These are phyloP conservation scores for Metarhizium album DNA, from an alignment of 2,329 filamentous ascomycete genomes.

Conservation along the genomic window DNA sequence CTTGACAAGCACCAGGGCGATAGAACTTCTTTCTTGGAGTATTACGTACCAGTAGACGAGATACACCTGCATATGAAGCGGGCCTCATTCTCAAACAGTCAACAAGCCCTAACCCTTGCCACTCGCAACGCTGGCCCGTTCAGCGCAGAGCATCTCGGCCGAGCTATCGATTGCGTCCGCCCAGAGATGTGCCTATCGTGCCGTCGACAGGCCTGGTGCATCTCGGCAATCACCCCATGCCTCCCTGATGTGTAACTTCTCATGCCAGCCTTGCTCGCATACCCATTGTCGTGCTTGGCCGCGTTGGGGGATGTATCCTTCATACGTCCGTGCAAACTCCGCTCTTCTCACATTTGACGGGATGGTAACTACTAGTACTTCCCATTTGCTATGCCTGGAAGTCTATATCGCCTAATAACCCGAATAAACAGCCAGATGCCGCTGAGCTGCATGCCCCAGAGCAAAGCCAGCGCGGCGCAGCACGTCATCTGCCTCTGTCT, in stretches of 20 bases:
- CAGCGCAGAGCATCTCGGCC: neutral
- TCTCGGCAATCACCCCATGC: neutral
- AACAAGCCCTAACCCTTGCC: too few relatives aligned
- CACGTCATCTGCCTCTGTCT: too few relatives aligned
- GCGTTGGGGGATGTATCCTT: neutral
- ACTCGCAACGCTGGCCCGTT: too few relatives aligned
- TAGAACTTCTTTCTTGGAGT: neutral
- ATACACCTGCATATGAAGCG: neutral
- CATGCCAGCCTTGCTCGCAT: neutral
- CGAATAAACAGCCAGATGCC: neutral
- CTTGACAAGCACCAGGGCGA: neutral
- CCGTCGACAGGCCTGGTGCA: neutral
- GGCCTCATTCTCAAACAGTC: too few relatives aligned
- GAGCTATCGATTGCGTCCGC: neutral
- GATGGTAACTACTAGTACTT: neutral
- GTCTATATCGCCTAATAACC: too few relatives aligned
- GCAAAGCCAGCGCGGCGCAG: too few relatives aligned
- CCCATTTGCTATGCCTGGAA: neutral
- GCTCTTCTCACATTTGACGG: too few relatives aligned
- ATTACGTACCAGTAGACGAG: neutral
- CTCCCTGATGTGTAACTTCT: neutral
- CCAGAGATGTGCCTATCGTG: neutral
- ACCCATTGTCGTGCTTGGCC: neutral
- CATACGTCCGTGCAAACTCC: neutral
- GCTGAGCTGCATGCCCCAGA: neutral